These are phyloP conservation scores for Neltuma alba DNA, from an alignment of 306 rosid genomes.

Conservation along the genomic window DNA sequence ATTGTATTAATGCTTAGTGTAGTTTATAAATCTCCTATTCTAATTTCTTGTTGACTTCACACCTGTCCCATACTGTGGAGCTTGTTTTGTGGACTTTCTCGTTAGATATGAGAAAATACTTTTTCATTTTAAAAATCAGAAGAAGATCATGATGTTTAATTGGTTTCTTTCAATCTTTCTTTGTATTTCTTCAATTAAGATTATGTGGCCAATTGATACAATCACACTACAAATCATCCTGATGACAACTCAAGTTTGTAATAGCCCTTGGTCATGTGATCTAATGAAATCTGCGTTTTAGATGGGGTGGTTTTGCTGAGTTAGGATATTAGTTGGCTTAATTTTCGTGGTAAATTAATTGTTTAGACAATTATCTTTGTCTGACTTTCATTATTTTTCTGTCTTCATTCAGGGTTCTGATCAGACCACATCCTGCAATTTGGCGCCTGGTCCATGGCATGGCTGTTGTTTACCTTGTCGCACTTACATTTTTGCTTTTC, in stretches of 20 bases:
- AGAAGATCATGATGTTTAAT: constrained; percentile 11
- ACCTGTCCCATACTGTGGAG: background rate
- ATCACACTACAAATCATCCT: background rate
- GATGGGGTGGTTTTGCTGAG: constrained; percentile 8
- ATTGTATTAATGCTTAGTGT: constrained; percentile 19
- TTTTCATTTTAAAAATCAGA: background rate
- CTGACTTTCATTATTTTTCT: constrained; percentile 23
- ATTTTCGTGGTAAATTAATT: background rate
- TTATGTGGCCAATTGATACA: constrained; percentile 3
- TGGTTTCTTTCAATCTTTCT: constrained; percentile 1
- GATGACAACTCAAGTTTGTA: background rate
- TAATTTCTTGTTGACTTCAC: background rate
- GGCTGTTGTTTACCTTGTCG: constrained; percentile 95
- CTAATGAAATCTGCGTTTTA: constrained; percentile 10
- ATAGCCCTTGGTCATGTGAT: background rate
- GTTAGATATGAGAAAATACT: constrained; percentile 5
- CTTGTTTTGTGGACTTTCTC: constrained; percentile 10
- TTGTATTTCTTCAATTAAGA: background rate
- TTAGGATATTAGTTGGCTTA: constrained; percentile 5
- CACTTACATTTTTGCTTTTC: constrained; percentile 96
- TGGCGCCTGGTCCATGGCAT: constrained; percentile 99
- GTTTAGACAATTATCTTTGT: constrained; percentile 30
- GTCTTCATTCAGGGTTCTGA: constrained; percentile 76
- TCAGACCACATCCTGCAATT: constrained; percentile 98
- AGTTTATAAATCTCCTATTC: background rate